Percentiles rank a stretch among this genome's conserved stretches.
Evolutionary conservation across 176 grass and related monocot genomes (phyloP).

Genomic region (Calamus simplicifolius): DNA sequence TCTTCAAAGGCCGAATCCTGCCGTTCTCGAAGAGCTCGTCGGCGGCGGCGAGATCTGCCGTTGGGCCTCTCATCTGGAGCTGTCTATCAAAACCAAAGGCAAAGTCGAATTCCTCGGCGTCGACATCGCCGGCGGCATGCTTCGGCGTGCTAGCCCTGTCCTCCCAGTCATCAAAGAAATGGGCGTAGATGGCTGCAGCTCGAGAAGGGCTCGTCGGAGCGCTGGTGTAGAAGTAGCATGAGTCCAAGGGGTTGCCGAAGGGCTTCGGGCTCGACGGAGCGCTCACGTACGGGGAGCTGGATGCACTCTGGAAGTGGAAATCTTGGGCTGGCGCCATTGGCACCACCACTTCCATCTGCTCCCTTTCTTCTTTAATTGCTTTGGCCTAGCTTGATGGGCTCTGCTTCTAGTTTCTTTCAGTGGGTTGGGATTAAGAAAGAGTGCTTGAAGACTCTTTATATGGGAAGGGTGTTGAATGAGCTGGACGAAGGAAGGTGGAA

Average conservation of each 20-base stretch:
- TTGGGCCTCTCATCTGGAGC: slow-evolving; percentile 11
- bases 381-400: too few relatives aligned
- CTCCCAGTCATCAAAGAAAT: neutral
- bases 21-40: slow-evolving; percentile 99
- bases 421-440: too few relatives aligned
- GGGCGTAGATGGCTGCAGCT: slow-evolving; percentile 1
- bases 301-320: slow-evolving; percentile 6
- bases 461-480: too few relatives aligned
- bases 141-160: neutral
- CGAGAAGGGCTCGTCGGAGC: slow-evolving; percentile 73
- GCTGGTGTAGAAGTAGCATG: slow-evolving; percentile 61
- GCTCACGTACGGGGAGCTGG: neutral
- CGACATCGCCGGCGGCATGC: neutral
- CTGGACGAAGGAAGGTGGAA: too few relatives aligned
- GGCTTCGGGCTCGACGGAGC: slow-evolving; percentile 63
- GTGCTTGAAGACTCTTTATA: too few relatives aligned
- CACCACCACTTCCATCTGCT: slow-evolving; percentile 63
- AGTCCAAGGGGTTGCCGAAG: slow-evolving; percentile 11
- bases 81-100: slow-evolving; percentile 49
- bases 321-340: slow-evolving; percentile 33
- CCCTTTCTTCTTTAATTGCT: neutral
- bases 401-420: too few relatives aligned
- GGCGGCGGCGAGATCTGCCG: slow-evolving; percentile 49
- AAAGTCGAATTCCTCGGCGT: slow-evolving; percentile 40
- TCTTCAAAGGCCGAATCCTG: slow-evolving; percentile 63